Evolutionary conservation across 2,329 filamentous ascomycete genomes (phyloP).

Genomic region (Venturia carpophila): DNA sequence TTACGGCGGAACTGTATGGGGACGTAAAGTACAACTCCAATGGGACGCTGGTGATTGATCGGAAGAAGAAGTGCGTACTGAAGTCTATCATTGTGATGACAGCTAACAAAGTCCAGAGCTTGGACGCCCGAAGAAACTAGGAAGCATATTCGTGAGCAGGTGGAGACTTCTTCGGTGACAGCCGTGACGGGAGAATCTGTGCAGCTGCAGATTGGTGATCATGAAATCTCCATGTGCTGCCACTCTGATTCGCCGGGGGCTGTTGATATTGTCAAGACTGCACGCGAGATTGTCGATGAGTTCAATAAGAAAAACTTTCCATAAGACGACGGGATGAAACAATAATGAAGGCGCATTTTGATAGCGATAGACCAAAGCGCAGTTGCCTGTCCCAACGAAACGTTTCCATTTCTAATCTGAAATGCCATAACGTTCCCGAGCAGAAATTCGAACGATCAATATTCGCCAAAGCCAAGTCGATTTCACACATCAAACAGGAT

Average conservation of each 20-base stretch:
- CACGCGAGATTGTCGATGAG: constrained; percentile 26
- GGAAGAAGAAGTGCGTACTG: constrained; percentile 46
- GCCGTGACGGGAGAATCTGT: constrained; percentile 19
- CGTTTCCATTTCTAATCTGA: too few species aligned
- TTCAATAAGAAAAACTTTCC: constrained; percentile 20
- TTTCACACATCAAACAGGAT: too few species aligned
- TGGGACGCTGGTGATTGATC: constrained; percentile 46
- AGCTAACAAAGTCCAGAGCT: not conserved
- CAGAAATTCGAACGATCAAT: too few species aligned
- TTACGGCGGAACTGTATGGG: constrained; percentile 48
- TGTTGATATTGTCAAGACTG: constrained; percentile 24
- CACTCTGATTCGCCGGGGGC: constrained; percentile 28
- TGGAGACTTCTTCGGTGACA: constrained; percentile 20
- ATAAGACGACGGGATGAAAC: not conserved
- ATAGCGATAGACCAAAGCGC: too few species aligned
- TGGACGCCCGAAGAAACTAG: constrained; percentile 22
- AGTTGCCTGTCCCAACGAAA: too few species aligned
- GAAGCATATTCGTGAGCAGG: constrained; percentile 21
- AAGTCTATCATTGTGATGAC: not conserved
- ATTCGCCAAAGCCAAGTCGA: too few species aligned
- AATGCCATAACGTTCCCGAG: too few species aligned
- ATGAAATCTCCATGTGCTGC: constrained; percentile 27
- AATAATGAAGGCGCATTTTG: not conserved
- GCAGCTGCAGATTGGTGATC: constrained; percentile 23
- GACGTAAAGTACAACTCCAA: constrained; percentile 50